Evolutionary conservation across 257 asterid genomes (phyloP).

Genomic region (Solanum corneliomulleri): DNA sequence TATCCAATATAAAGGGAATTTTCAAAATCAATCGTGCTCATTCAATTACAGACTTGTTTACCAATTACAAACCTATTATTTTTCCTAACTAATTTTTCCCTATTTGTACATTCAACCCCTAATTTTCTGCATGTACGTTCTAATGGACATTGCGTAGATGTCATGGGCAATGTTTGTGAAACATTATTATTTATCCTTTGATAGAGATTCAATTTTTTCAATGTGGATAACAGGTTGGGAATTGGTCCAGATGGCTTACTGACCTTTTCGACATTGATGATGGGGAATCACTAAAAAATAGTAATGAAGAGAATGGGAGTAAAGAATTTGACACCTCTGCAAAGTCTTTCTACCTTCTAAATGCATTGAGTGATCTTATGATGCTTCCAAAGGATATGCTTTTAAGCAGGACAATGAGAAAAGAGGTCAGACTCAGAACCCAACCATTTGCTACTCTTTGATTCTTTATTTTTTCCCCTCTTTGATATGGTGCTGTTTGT

Average conservation of each 20-base stretch:
- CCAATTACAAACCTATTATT: background rate
- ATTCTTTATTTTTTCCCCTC: background rate
- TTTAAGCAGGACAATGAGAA: constrained; percentile 44
- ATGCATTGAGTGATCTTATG: constrained; percentile 82
- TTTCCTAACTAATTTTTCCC: background rate
- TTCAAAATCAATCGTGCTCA: background rate
- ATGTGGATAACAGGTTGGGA: constrained; percentile 8
- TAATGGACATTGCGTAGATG: background rate
- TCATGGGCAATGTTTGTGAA: background rate
- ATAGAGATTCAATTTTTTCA: background rate
- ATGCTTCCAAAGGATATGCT: constrained; percentile 95
- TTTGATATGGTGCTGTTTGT: background rate
- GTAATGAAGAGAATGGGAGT: constrained; percentile 24
- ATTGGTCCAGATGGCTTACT: constrained; percentile 10
- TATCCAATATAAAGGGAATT: background rate
- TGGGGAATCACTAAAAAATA: constrained; percentile 1
- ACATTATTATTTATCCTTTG: background rate
- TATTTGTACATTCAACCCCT: background rate
- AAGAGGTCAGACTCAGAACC: constrained; percentile 40
- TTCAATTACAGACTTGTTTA: background rate
- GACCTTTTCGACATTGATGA: constrained; percentile 10
- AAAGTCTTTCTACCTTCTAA: constrained; percentile 59
- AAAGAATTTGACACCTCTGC: constrained; percentile 24
- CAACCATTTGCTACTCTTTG: background rate
- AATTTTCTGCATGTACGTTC: background rate